Evolutionary conservation across 371 early-diverging fungal species (phyloP).

Genomic region (Umbelopsis sp.): DNA sequence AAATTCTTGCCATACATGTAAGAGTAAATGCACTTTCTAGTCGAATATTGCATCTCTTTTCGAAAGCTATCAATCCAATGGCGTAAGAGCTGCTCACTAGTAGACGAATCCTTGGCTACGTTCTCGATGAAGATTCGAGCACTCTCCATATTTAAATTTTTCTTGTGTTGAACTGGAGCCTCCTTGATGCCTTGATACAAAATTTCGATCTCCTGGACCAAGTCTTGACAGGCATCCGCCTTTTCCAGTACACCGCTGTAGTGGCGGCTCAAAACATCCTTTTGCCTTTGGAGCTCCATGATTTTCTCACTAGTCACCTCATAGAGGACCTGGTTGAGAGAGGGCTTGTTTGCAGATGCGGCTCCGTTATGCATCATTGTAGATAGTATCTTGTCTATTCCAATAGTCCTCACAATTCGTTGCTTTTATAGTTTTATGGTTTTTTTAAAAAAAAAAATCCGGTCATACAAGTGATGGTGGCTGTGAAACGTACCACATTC

Average conservation of each 20-base stretch:
- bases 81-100: background rate
- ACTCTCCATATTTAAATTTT: slow-evolving; percentile 9
- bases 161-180: slow-evolving; percentile 19
- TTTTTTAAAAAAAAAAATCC: too few species aligned
- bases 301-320: slow-evolving; percentile 23
- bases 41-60: slow-evolving; percentile 16
- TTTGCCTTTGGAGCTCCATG: slow-evolving; percentile 19
- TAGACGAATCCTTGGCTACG: slow-evolving; percentile 1
- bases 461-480: too few species aligned
- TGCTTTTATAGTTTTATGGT: too few species aligned
- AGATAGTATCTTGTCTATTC: background rate
- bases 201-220: slow-evolving; percentile 1
- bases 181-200: slow-evolving; percentile 21
- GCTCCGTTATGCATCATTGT: background rate
- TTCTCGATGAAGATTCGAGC: slow-evolving; percentile 1
- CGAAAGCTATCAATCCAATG: slow-evolving; percentile 16
- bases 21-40: slow-evolving; percentile 12
- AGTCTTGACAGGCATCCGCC: slow-evolving; percentile 9
- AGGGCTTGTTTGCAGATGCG: background rate
- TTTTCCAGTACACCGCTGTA: slow-evolving; percentile 12
- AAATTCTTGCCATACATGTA: slow-evolving; percentile 21
- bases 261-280: slow-evolving; percentile 4
- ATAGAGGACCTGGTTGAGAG: slow-evolving; percentile 18
- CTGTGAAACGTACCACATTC: too few species aligned
- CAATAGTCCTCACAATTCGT: too few species aligned